Evolutionary conservation across 192 early-diverging fungal genomes (phyloP).

Genomic region (Glomus cerebriforme): DNA sequence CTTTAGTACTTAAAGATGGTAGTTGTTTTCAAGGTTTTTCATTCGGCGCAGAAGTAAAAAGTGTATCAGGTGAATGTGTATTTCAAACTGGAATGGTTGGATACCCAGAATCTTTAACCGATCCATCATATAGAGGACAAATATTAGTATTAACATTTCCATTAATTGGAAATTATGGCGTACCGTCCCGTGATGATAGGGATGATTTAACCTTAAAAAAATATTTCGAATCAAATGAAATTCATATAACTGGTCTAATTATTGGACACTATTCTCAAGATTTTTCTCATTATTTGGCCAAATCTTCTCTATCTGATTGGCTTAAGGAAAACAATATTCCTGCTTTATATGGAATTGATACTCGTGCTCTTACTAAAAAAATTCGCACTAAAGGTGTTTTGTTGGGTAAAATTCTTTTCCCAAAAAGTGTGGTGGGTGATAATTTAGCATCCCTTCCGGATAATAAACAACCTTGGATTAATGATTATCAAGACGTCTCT

Average conservation of each 20-base stretch:
- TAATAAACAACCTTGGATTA: constrained; percentile 51
- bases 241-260: constrained; percentile 91
- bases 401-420: constrained; percentile 91
- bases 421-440: constrained; percentile 56
- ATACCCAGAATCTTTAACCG: constrained; percentile 97
- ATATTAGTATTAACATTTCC: constrained; percentile 98
- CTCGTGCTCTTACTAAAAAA: constrained; percentile 95
- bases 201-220: constrained; percentile 77
- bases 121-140: constrained; percentile 98
- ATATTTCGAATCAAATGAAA: constrained; percentile 94
- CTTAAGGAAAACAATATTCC: constrained; percentile 91
- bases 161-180: constrained; percentile 97
- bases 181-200: constrained; percentile 83
- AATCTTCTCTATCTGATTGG: constrained; percentile 84
- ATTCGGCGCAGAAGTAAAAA: constrained; percentile 88
- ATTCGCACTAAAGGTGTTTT: constrained; percentile 90
- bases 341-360: constrained; percentile 94
- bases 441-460: constrained; percentile 35
- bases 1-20: constrained; percentile 88
- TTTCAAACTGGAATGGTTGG: constrained; percentile 99
- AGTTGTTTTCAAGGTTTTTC: constrained; percentile 84
- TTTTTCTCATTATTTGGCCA: constrained; percentile 91
- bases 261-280: constrained; percentile 91
- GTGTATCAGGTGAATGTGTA: constrained; percentile 94
- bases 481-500: constrained; percentile 75